Evolutionary conservation across 2,329 filamentous ascomycete genomes (phyloP), one percentile per base, ranked within the genome.

Genomic region (Achaetomium macrosporum): DNA sequence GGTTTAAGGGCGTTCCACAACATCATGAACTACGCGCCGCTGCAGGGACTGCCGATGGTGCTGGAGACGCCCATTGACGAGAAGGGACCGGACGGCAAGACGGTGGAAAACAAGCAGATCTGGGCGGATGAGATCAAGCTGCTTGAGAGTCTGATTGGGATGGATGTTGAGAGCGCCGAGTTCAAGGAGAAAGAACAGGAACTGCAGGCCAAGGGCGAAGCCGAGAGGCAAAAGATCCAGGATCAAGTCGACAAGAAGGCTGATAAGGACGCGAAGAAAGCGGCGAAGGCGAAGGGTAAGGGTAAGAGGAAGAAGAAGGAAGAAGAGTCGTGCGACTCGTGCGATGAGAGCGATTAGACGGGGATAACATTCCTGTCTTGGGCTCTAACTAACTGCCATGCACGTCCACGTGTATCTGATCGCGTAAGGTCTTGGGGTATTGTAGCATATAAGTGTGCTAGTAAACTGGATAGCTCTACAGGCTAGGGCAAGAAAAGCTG

Each of bases 91-190:
- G 76, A 84, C 58, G 86, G 85, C 41, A 85, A 85, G 68, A 76
- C 77, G 29, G 69, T 84, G 36, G 87, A 95, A 64, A 90, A 96
- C 68, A 89, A 85, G 68, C 75, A 81, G 49, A 78, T 96, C 15
- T 97, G 92, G 91, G 90, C 91, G 1, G 78, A 84, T 42, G 93
- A 99, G 73, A 97, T 99, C 71, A 96, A 96, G 73, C 74, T 97
- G 58, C 78, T 99, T 5, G 93, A 99, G 71, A 83, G 83, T 42
- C 74, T 99, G 47, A 86, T 96, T 39, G 92, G 85, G 8, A 89
- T 91, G 81, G 87, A 96, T 66, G 67, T 81, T 0, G 85, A 90
- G 35, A 76, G 81, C n/a, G 76, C 84, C 9, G 84, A 88, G 62
- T 96, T 96, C 66, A 73, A 70, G 60, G 68, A 73, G 12, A 70